Percentiles rank a stretch among this genome's conserved stretches.
Evolutionary conservation across 371 early-diverging fungal species (phyloP).

Genomic region (Rhizopus stolonifer): DNA sequence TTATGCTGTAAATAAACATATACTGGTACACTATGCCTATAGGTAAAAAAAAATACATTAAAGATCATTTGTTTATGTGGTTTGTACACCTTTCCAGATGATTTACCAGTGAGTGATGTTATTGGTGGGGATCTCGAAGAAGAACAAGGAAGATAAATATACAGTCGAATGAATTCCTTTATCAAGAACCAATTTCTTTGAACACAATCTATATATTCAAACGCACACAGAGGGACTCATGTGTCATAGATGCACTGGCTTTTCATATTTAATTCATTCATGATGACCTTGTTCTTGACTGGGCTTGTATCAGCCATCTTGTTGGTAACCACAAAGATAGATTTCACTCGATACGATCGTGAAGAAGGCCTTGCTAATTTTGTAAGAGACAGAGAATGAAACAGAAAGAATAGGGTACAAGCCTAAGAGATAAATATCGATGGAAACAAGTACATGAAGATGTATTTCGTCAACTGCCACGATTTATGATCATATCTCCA

Average conservation of each 20-base stretch:
- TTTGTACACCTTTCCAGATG: conserved; percentile 46
- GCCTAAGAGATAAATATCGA: conserved; percentile 85
- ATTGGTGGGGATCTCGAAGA: conserved; percentile 29
- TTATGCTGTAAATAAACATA: too few relatives aligned
- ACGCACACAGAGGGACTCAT: too few relatives aligned
- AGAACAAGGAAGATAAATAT: conserved; percentile 37
- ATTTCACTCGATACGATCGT: conserved; percentile 80
- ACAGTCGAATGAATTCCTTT: conserved; percentile 68
- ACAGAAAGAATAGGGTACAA: conserved; percentile 59
- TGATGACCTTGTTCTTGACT: conserved; percentile 80
- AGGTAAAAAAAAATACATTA: neutral
- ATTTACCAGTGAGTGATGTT: conserved; percentile 58
- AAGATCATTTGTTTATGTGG: too few relatives aligned
- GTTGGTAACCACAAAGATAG: conserved; percentile 69
- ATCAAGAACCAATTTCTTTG: conserved; percentile 71
- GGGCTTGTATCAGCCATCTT: conserved; percentile 76
- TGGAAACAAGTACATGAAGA: conserved; percentile 92
- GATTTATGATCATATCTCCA: conserved; percentile 67
- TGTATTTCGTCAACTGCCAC: conserved; percentile 79
- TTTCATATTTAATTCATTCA: conserved; percentile 80
- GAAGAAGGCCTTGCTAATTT: conserved; percentile 74
- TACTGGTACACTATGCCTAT: too few relatives aligned
- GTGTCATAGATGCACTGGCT: conserved; percentile 77
- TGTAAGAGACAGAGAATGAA: conserved; percentile 40
- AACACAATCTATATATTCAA: conserved; percentile 69